Base-by-base conservation (phyloP, 768 basidiomycete genomes). In the Naematelia aurantialba region DNA sequence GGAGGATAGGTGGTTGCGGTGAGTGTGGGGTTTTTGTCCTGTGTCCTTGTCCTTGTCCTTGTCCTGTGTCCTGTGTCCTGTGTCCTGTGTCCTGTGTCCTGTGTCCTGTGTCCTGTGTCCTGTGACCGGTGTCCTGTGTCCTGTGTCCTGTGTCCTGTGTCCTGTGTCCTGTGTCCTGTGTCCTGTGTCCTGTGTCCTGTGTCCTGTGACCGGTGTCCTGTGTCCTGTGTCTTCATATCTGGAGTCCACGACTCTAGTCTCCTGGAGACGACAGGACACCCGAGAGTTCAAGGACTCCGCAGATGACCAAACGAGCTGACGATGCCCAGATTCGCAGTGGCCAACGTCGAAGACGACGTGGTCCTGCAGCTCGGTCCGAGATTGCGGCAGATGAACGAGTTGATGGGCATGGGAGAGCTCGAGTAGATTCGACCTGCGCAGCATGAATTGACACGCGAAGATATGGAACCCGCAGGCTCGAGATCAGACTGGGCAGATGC, bases 311-410 rank as follows among this genome's bases (percentile, higher is more conserved):
- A 13, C 34, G 34, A 24, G 49, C 31, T 57, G 49, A 47, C 30
- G n/a, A 39, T 39, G 42, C 17, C n/a, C 27, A 81, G 89, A 55
- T 87, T 91, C 73, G 88, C 87, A 10, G 86, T 90, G 2, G 87
- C 88, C 12, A 91, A 89, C 74, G 83, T 89, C n/a, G 81, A 82
- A 45, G 87, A 89, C 52, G 83, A 82, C 12, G 65, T 63, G 5
- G 61, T 79, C 1, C 44, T 63, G 21, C 52, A 61, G 50, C 61
- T 76, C 11, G 73, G 69, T 50, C 66, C 62, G 8, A 54, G 78
- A 39, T 47, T 79, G 55, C 53, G 52, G 55, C 27, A 49, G 50
- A 58, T 76, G 60, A 75, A 76, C 57, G 58, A 66, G 59, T 52
- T 73, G 25, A 65, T 73, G 62, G 69, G 69, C 0, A 51, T 67